Evolutionary conservation across 2,329 filamentous ascomycete species (phyloP).

Genomic region (Macroventuria anomochaeta): DNA sequence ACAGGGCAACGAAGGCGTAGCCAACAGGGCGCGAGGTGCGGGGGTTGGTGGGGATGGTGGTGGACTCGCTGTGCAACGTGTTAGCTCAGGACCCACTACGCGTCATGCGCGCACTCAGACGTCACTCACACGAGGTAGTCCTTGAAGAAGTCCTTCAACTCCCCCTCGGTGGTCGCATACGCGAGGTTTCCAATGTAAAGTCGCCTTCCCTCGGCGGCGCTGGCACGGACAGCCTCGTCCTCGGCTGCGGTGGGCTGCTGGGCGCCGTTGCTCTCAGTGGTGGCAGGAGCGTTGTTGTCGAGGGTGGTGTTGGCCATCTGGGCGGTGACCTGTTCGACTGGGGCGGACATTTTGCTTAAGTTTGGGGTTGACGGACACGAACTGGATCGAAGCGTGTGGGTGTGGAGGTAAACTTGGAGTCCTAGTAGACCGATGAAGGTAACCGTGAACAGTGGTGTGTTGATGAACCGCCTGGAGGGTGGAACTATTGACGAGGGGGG

Average conservation of each 20-base stretch:
- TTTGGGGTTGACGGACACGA: conserved; percentile 64
- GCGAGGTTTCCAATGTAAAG: conserved; percentile 99
- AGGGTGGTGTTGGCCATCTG: conserved; percentile 70
- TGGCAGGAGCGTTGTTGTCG: conserved; percentile 55
- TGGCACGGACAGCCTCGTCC: conserved; percentile 92
- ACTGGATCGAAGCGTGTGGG: conserved; percentile 44
- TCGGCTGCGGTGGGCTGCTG: conserved; percentile 74
- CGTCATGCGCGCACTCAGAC: conserved; percentile 26
- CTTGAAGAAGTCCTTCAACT: conserved; percentile 99
- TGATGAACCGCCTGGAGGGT: conserved; percentile 56
- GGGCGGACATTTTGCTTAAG: conserved; percentile 78
- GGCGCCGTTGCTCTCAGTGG: conserved; percentile 56
- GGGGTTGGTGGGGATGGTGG: conserved; percentile 99
- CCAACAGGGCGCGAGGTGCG: conserved; percentile 98
- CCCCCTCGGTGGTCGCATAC: conserved; percentile 99
- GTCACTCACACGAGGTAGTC: conserved; percentile 94
- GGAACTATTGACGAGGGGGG: conserved; percentile 60
- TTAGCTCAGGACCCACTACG: conserved; percentile 26
- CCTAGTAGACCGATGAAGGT: conserved; percentile 50
- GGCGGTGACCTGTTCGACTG: conserved; percentile 79
- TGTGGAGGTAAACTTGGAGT: conserved; percentile 53
- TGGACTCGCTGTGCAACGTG: conserved; percentile 77
- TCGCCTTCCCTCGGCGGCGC: conserved; percentile 97
- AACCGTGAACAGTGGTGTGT: conserved; percentile 48
- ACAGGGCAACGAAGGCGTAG: conserved; percentile 98